Evolutionary conservation across 179 eudicot species (phyloP).

Genomic region (Patellifolia procumbens): DNA sequence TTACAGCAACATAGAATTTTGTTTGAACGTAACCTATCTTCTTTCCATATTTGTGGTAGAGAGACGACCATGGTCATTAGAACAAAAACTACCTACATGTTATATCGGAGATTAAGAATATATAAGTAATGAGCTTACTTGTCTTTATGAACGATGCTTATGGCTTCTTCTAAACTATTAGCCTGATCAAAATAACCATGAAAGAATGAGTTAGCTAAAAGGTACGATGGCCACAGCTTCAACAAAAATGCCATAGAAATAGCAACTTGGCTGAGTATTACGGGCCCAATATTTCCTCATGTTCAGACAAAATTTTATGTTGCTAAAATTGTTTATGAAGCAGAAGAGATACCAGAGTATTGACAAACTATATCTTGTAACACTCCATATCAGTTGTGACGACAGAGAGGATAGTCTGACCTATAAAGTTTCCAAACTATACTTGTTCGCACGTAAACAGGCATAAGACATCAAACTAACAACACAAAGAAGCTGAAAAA

Average conservation of each 20-base stretch:
- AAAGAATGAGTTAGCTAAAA: slow-evolving; percentile 5
- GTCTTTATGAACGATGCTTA: slow-evolving; percentile 71
- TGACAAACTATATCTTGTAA: slow-evolving; percentile 58
- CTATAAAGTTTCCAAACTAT: slow-evolving; percentile 92
- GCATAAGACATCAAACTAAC: neutral
- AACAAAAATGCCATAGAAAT: slow-evolving; percentile 1
- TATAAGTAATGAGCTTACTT: too few relatives aligned
- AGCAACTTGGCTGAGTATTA: slow-evolving; percentile 57
- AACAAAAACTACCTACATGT: too few relatives aligned
- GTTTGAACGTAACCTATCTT: too few relatives aligned
- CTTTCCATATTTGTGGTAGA: too few relatives aligned
- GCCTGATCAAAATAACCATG: slow-evolving; percentile 49
- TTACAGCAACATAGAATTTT: too few relatives aligned
- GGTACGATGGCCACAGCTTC: neutral
- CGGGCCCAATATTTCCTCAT: slow-evolving; percentile 99
- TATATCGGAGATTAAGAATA: too few relatives aligned
- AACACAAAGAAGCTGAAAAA: neutral
- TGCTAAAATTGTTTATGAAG: too few relatives aligned
- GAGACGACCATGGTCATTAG: too few relatives aligned
- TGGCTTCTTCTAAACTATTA: slow-evolving; percentile 90
- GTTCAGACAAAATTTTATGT: too few relatives aligned
- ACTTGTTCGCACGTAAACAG: slow-evolving; percentile 46
- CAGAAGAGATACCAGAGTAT: neutral
- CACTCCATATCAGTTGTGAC: slow-evolving; percentile 95
- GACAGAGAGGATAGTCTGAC: slow-evolving; percentile 87